These are phyloP conservation scores for Pulveroboletus sp. DNA, from an alignment of 1,284 basidiomycete genomes.

Conservation along the genomic window DNA sequence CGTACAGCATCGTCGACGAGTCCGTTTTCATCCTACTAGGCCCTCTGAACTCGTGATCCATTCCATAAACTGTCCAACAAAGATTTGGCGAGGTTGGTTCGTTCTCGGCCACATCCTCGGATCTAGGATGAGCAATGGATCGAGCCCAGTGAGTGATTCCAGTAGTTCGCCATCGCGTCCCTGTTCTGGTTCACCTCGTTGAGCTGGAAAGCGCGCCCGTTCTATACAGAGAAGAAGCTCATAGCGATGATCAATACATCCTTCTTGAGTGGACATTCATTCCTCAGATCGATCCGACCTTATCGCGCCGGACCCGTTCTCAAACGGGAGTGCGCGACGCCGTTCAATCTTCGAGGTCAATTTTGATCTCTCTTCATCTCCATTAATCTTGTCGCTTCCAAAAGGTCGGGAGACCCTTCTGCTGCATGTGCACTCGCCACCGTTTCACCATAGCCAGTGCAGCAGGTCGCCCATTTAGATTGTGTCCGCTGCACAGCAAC, in stretches of 20 bases:
- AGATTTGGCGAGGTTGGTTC: not conserved
- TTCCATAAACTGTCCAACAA: not conserved
- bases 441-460: slow-evolving; percentile 9
- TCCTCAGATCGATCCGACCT: slow-evolving; percentile 24
- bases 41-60: not conserved
- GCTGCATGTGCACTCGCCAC: not conserved
- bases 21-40: not conserved
- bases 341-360: slow-evolving; percentile 22
- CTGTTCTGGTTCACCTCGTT: not conserved
- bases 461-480: not conserved
- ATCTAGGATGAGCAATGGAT: no score
- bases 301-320: slow-evolving; percentile 17
- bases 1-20: not conserved
- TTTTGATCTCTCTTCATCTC: slow-evolving; percentile 8
- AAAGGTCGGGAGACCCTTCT: not conserved
- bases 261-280: slow-evolving; percentile 3
- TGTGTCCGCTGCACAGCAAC: slow-evolving; percentile 2
- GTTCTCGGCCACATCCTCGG: no score
- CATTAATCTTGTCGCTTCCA: slow-evolving; percentile 12
- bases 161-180: not conserved
- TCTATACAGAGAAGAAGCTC: not conserved
- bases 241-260: slow-evolving; percentile 17
- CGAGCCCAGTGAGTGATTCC: not conserved
- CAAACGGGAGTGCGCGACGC: slow-evolving; percentile 5
- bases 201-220: not conserved